Percentiles rank a stretch among this genome's conserved stretches.
These are phyloP conservation scores for Neofusicoccum cordaticola DNA, from an alignment of 2,329 filamentous ascomycete genomes.

Conservation along the genomic window DNA sequence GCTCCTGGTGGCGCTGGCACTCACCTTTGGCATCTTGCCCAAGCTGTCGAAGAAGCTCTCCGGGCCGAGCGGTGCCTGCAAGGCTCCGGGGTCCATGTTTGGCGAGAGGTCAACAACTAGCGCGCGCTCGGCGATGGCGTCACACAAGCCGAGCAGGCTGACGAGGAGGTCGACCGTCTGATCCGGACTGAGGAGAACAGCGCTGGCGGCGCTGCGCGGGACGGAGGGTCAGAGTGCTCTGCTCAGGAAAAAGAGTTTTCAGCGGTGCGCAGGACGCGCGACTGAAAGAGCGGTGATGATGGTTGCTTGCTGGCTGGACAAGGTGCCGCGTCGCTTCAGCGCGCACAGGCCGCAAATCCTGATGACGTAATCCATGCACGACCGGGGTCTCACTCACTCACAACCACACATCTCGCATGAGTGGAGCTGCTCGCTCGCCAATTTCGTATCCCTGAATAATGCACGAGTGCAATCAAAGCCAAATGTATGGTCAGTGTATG, in stretches of 20 bases:
- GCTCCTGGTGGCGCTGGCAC: neutral
- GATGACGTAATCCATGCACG: constrained; percentile 4
- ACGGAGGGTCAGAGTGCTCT: neutral
- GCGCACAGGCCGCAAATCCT: neutral
- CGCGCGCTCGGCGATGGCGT: neutral
- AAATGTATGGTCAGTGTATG: neutral
- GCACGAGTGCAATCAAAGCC: neutral
- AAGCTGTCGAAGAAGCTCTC: neutral
- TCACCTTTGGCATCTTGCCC: neutral
- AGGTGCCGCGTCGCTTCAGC: constrained; percentile 1
- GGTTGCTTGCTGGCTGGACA: constrained; percentile 1
- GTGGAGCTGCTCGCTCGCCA: neutral
- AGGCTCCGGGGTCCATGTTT: neutral
- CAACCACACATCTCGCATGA: neutral
- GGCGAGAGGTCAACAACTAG: constrained; percentile 2
- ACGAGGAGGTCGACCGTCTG: neutral
- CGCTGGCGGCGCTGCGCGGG: neutral
- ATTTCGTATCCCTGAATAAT: constrained; percentile 8
- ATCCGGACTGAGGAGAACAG: neutral
- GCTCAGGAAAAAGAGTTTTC: neutral
- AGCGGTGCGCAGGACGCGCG: neutral
- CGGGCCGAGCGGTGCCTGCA: neutral
- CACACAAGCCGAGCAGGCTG: neutral
- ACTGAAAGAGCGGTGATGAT: constrained; percentile 10
- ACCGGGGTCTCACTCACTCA: neutral